Percentiles rank a stretch among this genome's conserved stretches.
Conservation (phyloP, 139 green algal genomes). For the Micractinium conductrix region DNA sequence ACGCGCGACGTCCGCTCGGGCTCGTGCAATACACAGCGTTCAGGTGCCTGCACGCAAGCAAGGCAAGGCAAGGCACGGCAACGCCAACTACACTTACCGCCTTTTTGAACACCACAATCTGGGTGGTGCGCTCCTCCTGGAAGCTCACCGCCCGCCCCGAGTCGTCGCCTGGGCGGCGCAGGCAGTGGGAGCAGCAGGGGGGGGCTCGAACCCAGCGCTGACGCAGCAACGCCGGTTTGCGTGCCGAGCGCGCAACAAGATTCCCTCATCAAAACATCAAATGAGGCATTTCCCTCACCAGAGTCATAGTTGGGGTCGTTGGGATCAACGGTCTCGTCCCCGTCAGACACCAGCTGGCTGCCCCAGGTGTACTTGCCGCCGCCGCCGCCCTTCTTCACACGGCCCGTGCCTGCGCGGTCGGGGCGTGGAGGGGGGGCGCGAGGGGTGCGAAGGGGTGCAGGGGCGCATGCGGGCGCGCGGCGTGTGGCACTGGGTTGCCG, state of each 20-base stretch:
- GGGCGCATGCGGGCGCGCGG: background rate
- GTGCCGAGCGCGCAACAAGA: no score
- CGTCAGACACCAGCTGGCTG: conserved; percentile 36
- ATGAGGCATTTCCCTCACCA: no score
- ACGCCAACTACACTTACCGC: conserved; percentile 18
- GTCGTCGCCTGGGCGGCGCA: conserved; percentile 19
- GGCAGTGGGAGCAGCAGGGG: background rate
- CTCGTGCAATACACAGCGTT: no score
- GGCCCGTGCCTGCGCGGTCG: background rate
- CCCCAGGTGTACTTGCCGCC: conserved; percentile 93
- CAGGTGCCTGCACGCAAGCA: background rate
- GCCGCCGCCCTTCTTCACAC: conserved; percentile 81
- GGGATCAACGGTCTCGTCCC: conserved; percentile 58
- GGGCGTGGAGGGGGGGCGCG: background rate
- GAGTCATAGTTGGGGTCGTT: conserved; percentile 91
- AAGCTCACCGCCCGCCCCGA: conserved; percentile 10
- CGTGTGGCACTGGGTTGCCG: background rate
- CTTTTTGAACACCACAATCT: conserved; percentile 48
- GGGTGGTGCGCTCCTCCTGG: conserved; percentile 44
- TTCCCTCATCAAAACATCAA: no score
- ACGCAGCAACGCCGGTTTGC: no score
- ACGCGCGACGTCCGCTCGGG: no score
- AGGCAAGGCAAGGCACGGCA: no score
- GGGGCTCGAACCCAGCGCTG: no score
- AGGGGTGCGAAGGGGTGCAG: background rate